Base-by-base conservation (phyloP, 2,329 filamentous ascomycete genomes). In the Ceratocystis cubensis region DNA sequence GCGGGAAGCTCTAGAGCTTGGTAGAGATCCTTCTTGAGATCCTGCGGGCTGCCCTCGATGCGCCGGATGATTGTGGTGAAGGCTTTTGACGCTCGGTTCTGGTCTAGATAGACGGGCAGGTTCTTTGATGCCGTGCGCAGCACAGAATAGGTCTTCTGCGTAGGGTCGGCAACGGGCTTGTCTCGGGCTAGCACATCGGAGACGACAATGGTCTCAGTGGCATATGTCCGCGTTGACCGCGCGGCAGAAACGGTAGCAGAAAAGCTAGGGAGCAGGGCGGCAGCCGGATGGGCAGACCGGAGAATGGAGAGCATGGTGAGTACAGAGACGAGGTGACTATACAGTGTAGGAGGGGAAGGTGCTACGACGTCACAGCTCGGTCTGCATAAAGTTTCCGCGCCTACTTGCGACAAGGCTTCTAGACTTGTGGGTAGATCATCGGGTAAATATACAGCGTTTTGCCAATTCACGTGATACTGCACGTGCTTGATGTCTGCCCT, bases 31-130 rank as follows among this genome's bases (percentile, higher is more conserved):
- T 81, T 75, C 69, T 83, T 80, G 70, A 97, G 74, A 2, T 78
- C 81, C 41, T 78, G 75, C 63, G 85, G 72, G 73, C 96, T 82
- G 17, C 94, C 94, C 67, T 90, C 85, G 63, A 93, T 82, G 76
- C 89, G 91, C 74, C 91, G 88, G 66, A 99, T 77, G 66, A 84
- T 76, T 4, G 93, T 95, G 72, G 88, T 76, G 71, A 85, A 84
- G 73, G 86, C 80, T 70, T 89, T 94, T 15, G 64, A 65, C 90
- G 89, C 64, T 91, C 91, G 13, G 84, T 81, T 78, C 89, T 92
- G 70, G 70, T 85, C 80, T 17, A 85, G 79, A 77, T 97, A 99
- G 57, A 97, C 82, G 28, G 90, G 85, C 2, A 94, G 78, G 70
- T 90, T 84, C 61, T 85, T 83, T 46, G 83, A 86, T 1, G 80